Evolutionary conservation across 2,329 filamentous ascomycete species (phyloP).

Genomic region (Leptographium wingfieldii): DNA sequence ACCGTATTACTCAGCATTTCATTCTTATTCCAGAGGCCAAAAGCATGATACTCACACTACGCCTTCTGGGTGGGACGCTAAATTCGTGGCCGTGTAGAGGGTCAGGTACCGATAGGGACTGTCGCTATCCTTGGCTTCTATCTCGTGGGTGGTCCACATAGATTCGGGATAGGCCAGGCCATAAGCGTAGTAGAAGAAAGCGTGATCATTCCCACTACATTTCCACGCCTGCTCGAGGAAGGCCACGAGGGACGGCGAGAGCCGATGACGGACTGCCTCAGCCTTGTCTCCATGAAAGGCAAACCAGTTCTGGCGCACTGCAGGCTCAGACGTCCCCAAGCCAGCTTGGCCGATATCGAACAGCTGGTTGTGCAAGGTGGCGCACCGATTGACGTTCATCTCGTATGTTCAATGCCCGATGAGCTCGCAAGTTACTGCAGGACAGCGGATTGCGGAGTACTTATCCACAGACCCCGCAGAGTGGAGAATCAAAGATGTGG

Average conservation of each 20-base stretch:
- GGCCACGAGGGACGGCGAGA: background rate
- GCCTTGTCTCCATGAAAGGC: background rate
- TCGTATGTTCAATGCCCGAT: background rate
- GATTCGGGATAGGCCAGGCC: background rate
- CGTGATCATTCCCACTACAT: background rate
- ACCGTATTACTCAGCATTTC: background rate
- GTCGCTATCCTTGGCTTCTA: background rate
- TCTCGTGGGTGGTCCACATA: background rate
- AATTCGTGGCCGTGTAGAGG: background rate
- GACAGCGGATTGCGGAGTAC: no score
- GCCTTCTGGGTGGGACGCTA: background rate
- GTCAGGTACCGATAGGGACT: background rate
- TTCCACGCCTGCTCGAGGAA: background rate
- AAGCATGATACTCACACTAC: background rate
- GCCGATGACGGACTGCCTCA: background rate
- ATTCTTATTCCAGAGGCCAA: background rate
- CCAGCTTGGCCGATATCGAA: background rate
- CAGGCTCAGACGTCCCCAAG: background rate
- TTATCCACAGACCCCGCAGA: no score
- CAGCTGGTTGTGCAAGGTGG: background rate
- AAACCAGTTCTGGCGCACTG: background rate
- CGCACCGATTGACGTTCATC: background rate
- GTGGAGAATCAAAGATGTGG: no score
- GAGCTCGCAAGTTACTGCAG: no score
- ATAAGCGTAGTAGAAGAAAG: background rate